phyloP scores from a whole-genome alignment of 2,329 filamentous ascomycete genomes.

The Diaporthe amygdali region DNA sequence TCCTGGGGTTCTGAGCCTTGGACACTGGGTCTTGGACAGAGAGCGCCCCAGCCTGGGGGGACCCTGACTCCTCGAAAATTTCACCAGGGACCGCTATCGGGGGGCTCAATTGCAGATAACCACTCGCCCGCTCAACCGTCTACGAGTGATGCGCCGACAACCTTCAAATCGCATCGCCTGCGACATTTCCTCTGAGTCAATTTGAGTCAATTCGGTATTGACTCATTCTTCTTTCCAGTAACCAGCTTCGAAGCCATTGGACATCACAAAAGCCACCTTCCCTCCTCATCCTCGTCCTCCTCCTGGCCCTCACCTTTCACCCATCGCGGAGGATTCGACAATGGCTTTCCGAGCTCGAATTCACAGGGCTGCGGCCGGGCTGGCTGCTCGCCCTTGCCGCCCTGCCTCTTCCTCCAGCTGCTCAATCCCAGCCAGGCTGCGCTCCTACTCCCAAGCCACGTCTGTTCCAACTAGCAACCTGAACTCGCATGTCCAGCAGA shows the following conservation, averaged over 20 bases:
- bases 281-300: not conserved
- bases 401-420: not conserved
- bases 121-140: not conserved
- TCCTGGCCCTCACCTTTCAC: not conserved
- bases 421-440: conserved; percentile 21
- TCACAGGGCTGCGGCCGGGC: conserved; percentile 16
- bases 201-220: not conserved
- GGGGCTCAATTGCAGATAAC: not conserved
- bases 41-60: not conserved
- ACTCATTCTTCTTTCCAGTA: not conserved
- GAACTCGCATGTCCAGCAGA: conserved; percentile 38
- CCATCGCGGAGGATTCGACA: not conserved
- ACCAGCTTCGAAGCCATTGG: not conserved
- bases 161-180: not conserved
- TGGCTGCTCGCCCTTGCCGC: conserved; percentile 22
- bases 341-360: conserved; percentile 26
- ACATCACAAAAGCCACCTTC: not conserved
- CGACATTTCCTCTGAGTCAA: not conserved
- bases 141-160: not conserved
- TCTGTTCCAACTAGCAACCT: conserved; percentile 41
- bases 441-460: conserved; percentile 40
- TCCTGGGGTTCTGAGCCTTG: not conserved
- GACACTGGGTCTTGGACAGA: not conserved
- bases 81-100: conserved; percentile 19
- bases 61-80: conserved; percentile 13